phyloP scores from a whole-genome alignment of 441 rosid genomes.

The Populus hybrid region DNA sequence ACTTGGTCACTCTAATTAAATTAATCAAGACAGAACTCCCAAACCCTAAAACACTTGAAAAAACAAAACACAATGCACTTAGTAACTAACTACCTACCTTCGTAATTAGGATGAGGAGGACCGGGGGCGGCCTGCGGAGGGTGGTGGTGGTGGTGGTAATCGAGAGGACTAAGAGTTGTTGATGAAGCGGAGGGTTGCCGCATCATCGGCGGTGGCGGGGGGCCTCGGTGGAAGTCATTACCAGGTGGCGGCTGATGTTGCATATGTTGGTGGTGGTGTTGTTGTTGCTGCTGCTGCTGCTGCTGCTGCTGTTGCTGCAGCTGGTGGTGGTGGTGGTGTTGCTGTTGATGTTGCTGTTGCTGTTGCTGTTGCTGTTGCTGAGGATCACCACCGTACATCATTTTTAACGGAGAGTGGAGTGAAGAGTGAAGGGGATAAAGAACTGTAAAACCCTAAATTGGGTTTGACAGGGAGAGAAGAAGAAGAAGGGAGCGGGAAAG shows the following conservation, averaged over 20 bases:
- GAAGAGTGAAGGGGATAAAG: not conserved
- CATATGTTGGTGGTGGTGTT: constrained; percentile 4
- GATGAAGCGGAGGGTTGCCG: constrained; percentile 87
- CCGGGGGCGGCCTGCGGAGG: constrained; percentile 30
- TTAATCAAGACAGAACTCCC: not conserved
- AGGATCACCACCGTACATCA: constrained; percentile 78
- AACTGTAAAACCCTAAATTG: not conserved
- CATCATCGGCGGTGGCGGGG: constrained; percentile 65
- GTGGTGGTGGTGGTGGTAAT: constrained; percentile 50
- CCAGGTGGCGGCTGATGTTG: constrained; percentile 19
- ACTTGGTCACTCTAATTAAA: not conserved
- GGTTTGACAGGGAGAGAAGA: not conserved
- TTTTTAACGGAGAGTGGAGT: not conserved
- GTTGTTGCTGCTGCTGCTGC: constrained; percentile 26
- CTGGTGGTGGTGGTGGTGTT: constrained; percentile 16
- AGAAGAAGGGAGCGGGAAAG: constrained; percentile 6
- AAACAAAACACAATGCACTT: not conserved
- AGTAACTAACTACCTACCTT: constrained; percentile 32
- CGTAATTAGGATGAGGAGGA: constrained; percentile 43
- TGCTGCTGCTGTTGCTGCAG: constrained; percentile 38
- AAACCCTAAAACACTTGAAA: not conserved
- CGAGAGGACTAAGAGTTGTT: constrained; percentile 53
- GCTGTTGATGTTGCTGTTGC: constrained; percentile 3
- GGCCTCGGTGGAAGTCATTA: constrained; percentile 52
- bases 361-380: too few relatives aligned